Conservation (phyloP, 2,329 filamentous ascomycete species). For the Sporothrix sp. region DNA sequence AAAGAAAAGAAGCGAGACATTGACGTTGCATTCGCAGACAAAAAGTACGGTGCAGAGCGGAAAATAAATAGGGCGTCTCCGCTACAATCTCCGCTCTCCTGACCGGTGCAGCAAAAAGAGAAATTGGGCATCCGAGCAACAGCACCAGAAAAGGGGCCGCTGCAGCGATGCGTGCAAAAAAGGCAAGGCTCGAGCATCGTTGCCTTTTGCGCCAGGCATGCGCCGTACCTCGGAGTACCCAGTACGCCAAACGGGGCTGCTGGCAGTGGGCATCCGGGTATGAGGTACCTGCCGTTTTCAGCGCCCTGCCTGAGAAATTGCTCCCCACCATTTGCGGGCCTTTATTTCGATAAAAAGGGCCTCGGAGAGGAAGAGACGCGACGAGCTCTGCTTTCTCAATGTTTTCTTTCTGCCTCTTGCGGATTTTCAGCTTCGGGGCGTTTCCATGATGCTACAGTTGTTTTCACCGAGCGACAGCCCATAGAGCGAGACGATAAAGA, state of each 20-base stretch:
- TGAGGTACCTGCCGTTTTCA: no score
- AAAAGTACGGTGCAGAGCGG: not conserved
- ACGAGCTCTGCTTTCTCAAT: not conserved
- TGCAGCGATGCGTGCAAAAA: not conserved
- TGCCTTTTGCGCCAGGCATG: not conserved
- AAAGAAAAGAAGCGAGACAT: conserved; percentile 5
- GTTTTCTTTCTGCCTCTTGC: no score
- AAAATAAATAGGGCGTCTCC: conserved; percentile 4
- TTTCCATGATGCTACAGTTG: no score
- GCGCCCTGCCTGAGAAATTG: no score
- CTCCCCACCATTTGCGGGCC: not conserved
- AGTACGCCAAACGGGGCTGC: not conserved
- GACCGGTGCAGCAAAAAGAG: conserved; percentile 20
- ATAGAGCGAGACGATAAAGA: no score
- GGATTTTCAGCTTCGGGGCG: no score
- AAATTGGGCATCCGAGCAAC: conserved; percentile 12
- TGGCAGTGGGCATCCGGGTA: no score
- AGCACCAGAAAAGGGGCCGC: no score
- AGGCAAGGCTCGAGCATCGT: not conserved
- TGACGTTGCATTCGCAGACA: conserved; percentile 10
- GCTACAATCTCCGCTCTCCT: conserved; percentile 23
- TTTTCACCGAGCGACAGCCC: not conserved
- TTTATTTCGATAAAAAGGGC: not conserved
- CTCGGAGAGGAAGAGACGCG: not conserved
- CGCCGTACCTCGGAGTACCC: no score